A percentile compares a stretch with the other conserved stretches of the same genome.
Evolutionary conservation across 345 rosid genomes (phyloP).

Genomic region (Salix arbutifolia): DNA sequence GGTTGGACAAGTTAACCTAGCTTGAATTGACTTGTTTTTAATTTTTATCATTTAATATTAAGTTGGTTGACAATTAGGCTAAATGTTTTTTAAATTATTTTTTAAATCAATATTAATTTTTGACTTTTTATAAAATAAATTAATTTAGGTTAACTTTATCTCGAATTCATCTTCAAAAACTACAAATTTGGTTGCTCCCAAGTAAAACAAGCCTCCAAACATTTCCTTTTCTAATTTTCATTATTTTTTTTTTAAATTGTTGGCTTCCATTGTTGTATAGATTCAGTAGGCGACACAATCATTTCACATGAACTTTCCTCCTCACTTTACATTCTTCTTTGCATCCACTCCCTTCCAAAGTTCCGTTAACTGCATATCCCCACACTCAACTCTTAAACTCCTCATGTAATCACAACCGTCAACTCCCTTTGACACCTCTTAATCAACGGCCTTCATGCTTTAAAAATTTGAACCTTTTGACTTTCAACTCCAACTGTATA

Average conservation of each 20-base stretch:
- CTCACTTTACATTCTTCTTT: background rate
- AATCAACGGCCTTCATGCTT: background rate
- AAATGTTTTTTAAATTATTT: too few species aligned
- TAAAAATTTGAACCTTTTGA: background rate
- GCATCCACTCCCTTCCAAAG: background rate
- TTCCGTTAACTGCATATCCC: background rate
- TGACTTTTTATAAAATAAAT: too few species aligned
- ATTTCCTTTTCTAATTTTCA: too few species aligned
- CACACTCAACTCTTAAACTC: background rate
- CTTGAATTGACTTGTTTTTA: too few species aligned
- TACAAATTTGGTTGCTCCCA: too few species aligned
- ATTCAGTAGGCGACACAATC: constrained; percentile 23
- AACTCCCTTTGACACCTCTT: background rate
- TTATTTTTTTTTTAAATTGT: too few species aligned
- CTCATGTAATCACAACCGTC: background rate
- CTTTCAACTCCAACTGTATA: constrained; percentile 3
- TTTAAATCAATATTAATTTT: too few species aligned
- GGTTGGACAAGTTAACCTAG: accelerated
- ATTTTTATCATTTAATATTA: too few species aligned
- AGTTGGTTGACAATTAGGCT: too few species aligned
- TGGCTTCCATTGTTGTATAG: background rate
- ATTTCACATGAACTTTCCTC: constrained; percentile 5
- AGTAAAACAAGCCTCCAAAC: background rate
- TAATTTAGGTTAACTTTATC: too few species aligned
- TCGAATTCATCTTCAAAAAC: too few species aligned